These are phyloP conservation scores for Penicillium sp. DNA, from an alignment of 2,329 filamentous ascomycete species.

Conservation along the genomic window DNA sequence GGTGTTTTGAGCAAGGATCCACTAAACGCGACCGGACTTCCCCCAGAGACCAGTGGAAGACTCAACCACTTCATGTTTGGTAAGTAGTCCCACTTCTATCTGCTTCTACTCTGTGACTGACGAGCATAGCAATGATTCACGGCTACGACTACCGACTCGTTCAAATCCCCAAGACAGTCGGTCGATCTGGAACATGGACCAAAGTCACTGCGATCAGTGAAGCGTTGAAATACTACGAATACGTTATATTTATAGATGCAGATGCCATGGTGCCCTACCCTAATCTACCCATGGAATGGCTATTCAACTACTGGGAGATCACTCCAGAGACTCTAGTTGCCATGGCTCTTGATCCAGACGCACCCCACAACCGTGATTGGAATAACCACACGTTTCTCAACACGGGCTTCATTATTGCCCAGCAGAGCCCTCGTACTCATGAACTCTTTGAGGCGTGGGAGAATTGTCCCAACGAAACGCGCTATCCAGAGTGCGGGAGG, in stretches of 20 bases:
- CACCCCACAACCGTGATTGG: slow-evolving; percentile 39
- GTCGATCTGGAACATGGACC: slow-evolving; percentile 49
- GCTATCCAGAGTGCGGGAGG: slow-evolving; percentile 11
- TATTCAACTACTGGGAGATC: slow-evolving; percentile 50
- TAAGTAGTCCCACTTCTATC: slow-evolving; percentile 9
- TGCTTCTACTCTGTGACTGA: neutral
- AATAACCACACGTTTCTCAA: slow-evolving; percentile 39
- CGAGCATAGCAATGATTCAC: slow-evolving; percentile 1
- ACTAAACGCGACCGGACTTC: slow-evolving; percentile 1
- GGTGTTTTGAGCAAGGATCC: slow-evolving; percentile 13
- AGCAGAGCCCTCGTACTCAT: slow-evolving; percentile 20
- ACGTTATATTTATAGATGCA: slow-evolving; percentile 48
- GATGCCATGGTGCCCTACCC: slow-evolving; percentile 45
- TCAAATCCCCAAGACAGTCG: slow-evolving; percentile 50
- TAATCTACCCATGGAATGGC: slow-evolving; percentile 49
- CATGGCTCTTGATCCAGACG: slow-evolving; percentile 48
- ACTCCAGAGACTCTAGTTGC: slow-evolving; percentile 43
- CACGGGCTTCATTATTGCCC: slow-evolving; percentile 47
- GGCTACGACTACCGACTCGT: slow-evolving; percentile 26
- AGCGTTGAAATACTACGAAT: slow-evolving; percentile 41
- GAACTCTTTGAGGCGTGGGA: slow-evolving; percentile 21
- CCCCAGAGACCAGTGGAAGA: slow-evolving; percentile 21
- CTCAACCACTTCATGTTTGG: slow-evolving; percentile 44
- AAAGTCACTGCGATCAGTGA: slow-evolving; percentile 43
- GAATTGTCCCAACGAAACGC: slow-evolving; percentile 8